Conservation (phyloP, 345 rosid species). For the Aegle marmelos region DNA sequence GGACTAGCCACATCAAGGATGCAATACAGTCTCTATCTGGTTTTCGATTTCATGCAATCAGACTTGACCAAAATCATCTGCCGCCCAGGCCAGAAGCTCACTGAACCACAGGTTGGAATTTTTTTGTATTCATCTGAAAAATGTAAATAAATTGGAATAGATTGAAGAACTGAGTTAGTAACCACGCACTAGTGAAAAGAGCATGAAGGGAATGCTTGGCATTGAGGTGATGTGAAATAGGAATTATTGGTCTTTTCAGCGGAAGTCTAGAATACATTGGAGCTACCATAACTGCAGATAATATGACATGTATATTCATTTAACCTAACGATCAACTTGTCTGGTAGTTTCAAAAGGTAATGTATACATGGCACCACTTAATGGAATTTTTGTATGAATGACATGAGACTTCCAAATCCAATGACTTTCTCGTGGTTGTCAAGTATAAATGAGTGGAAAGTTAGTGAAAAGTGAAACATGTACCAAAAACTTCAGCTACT, state of each 20-base stretch:
- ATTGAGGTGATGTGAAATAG: too few species aligned
- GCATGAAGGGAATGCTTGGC: not conserved
- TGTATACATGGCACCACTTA: too few species aligned
- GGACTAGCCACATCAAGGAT: slow-evolving; percentile 88
- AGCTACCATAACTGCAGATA: too few species aligned
- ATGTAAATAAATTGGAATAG: not conserved
- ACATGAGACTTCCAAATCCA: not conserved
- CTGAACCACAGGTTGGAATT: slow-evolving; percentile 60
- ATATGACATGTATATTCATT: too few species aligned
- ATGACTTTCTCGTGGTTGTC: not conserved
- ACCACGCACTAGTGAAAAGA: not conserved
- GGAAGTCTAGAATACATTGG: too few species aligned
- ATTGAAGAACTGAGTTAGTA: not conserved
- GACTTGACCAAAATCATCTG: slow-evolving; percentile 67
- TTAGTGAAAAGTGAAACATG: too few species aligned
- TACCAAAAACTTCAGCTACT: not conserved
- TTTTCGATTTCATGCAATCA: slow-evolving; percentile 67
- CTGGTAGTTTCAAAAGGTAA: too few species aligned
- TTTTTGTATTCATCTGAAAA: too few species aligned
- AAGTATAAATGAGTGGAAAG: not conserved
- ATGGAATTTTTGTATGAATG: too few species aligned
- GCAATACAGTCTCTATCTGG: slow-evolving; percentile 87
- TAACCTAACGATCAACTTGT: too few species aligned
- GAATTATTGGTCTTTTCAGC: too few species aligned
- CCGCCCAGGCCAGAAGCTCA: slow-evolving; percentile 60